Percentiles rank a stretch among this genome's conserved stretches.
Conservation (phyloP, 2,329 filamentous ascomycete species). For the Phialophora expanda region DNA sequence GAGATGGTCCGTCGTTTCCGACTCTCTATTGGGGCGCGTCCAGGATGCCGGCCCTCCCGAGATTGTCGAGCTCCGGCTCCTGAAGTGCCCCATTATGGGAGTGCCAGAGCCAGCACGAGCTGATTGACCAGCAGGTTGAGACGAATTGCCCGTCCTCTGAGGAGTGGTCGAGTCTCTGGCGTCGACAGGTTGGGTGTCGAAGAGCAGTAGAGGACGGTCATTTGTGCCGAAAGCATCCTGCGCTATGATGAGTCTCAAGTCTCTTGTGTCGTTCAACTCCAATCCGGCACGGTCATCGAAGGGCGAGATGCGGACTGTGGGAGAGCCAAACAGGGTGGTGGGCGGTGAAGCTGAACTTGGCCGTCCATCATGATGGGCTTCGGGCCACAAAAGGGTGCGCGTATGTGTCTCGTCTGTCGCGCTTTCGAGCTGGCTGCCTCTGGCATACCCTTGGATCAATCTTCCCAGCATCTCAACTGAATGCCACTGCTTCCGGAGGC, state of each 20-base stretch:
- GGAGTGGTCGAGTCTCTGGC: slow-evolving; percentile 12
- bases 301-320: slow-evolving; percentile 49
- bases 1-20: slow-evolving; percentile 55
- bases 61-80: slow-evolving; percentile 54
- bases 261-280: slow-evolving; percentile 51
- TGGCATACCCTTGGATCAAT: slow-evolving; percentile 34
- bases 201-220: slow-evolving; percentile 53
- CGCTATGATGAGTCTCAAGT: slow-evolving; percentile 54
- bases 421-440: slow-evolving; percentile 45
- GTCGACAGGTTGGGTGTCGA: slow-evolving; percentile 48
- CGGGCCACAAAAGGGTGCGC: slow-evolving; percentile 54
- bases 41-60: slow-evolving; percentile 46
- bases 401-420: slow-evolving; percentile 58
- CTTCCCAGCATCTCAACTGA: slow-evolving; percentile 33
- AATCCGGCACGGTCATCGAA: slow-evolving; percentile 56
- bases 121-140: slow-evolving; percentile 32
- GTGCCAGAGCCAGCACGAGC: slow-evolving; percentile 44
- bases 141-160: slow-evolving; percentile 8
- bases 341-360: slow-evolving; percentile 50
- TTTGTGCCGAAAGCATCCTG: slow-evolving; percentile 56
- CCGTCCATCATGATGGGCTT: slow-evolving; percentile 49
- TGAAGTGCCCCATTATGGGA: slow-evolving; percentile 49
- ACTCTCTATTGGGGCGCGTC: slow-evolving; percentile 44
- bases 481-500: neutral
- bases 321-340: slow-evolving; percentile 46